These are phyloP conservation scores for Plasmodium gaboni DNA, from an alignment of 169 alveolate genomes.

Conservation along the genomic window DNA sequence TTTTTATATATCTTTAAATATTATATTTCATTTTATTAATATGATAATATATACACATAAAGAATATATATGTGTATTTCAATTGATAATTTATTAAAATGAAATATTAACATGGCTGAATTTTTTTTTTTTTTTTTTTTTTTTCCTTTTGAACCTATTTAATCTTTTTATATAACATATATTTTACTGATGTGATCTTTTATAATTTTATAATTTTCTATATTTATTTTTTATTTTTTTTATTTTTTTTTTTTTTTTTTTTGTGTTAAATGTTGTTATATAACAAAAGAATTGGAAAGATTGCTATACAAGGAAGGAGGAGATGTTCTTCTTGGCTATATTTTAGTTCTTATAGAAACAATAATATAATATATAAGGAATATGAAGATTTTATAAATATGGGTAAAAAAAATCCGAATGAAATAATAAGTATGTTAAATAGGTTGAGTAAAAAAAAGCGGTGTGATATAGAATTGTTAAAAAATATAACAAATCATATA, in stretches of 20 bases:
- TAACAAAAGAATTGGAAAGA: constrained; percentile 1
- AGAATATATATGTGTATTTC: too few species aligned
- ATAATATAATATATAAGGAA: constrained; percentile 21
- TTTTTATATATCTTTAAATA: too few species aligned
- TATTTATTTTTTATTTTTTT: background rate
- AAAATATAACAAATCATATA: constrained; percentile 46
- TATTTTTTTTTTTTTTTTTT: background rate
- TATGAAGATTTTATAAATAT: constrained; percentile 35
- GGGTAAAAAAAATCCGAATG: constrained; percentile 62
- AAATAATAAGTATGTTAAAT: constrained; percentile 29
- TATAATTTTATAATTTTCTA: background rate
- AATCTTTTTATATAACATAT: too few species aligned
- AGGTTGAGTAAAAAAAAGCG: constrained; percentile 2
- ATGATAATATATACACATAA: too few species aligned
- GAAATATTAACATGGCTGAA: too few species aligned
- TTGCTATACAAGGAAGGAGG: constrained; percentile 7
- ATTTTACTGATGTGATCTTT: background rate
- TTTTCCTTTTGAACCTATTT: too few species aligned
- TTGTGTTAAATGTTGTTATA: constrained; percentile 7
- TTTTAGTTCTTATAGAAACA: constrained; percentile 19
- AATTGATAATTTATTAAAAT: too few species aligned
- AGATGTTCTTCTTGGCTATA: background rate
- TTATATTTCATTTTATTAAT: too few species aligned
- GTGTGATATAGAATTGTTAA: constrained; percentile 41
- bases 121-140: too few species aligned